Percentiles rank a stretch among this genome's conserved stretches.
Evolutionary conservation across 1,284 basidiomycete species (phyloP).

Genomic region (Kwoniella shivajii): DNA sequence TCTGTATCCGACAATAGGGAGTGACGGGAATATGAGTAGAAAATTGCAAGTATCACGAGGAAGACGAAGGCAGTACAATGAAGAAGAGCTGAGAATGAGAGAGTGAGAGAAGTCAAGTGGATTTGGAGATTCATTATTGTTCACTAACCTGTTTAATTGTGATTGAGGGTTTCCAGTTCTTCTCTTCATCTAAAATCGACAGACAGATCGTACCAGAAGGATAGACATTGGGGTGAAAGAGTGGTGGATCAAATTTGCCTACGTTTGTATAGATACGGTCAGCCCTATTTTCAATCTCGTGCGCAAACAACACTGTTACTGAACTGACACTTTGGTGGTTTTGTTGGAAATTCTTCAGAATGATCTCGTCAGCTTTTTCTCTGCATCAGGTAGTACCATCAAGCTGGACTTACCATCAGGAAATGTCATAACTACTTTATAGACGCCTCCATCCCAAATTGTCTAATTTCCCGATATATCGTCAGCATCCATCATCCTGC

Average conservation of each 20-base stretch:
- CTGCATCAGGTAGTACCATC: conserved; percentile 17
- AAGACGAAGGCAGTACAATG: no score
- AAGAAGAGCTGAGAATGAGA: no score
- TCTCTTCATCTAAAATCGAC: conserved; percentile 98
- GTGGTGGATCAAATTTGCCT: conserved; percentile 96
- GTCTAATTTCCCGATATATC: conserved; percentile 66
- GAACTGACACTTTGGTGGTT: conserved; percentile 53
- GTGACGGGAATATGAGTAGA: no score
- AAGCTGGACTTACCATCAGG: conserved; percentile 77
- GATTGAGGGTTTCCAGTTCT: conserved; percentile 98
- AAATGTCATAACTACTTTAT: conserved; percentile 90
- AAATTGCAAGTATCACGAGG: no score
- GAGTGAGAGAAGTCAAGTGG: no score
- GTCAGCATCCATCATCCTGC: conserved; percentile 3
- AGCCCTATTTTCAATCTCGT: background rate
- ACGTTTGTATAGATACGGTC: conserved; percentile 18
- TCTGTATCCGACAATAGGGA: no score
- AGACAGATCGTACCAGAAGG: conserved; percentile 98
- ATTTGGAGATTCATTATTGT: background rate
- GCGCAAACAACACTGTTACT: background rate
- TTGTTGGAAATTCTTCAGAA: conserved; percentile 50
- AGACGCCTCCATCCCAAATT: conserved; percentile 93
- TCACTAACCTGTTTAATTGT: conserved; percentile 90
- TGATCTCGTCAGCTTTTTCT: conserved; percentile 19
- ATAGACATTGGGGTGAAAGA: conserved; percentile 99